Conservation (phyloP, 2,329 filamentous ascomycete genomes). For the Alternaria metachromatica region DNA sequence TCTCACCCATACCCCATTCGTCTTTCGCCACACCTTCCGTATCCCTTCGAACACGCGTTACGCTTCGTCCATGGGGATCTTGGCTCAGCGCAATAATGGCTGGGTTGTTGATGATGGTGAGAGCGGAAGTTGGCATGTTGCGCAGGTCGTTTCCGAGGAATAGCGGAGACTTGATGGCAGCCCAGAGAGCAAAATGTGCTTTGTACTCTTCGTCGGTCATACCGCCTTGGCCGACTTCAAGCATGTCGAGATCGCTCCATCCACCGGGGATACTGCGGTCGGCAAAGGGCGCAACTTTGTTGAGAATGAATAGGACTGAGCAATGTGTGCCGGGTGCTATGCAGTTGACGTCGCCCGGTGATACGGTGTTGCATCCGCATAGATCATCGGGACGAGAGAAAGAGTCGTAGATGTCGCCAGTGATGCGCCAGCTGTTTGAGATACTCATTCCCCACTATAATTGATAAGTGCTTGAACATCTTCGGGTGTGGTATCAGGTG, state of each 20-base stretch:
- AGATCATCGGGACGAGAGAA: constrained; percentile 38
- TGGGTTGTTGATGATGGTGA: constrained; percentile 51
- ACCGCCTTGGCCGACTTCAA: constrained; percentile 39
- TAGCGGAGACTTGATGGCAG: constrained; percentile 51
- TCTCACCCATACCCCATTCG: constrained; percentile 33
- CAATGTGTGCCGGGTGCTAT: constrained; percentile 37
- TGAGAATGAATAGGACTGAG: constrained; percentile 38
- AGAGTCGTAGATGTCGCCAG: constrained; percentile 40
- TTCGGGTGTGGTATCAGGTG: not conserved
- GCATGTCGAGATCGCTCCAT: constrained; percentile 43
- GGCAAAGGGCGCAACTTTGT: constrained; percentile 37
- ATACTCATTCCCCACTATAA: constrained; percentile 43
- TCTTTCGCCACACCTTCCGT: constrained; percentile 27
- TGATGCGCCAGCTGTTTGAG: constrained; percentile 45
- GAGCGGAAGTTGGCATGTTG: constrained; percentile 47
- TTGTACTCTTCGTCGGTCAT: constrained; percentile 44
- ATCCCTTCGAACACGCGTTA: constrained; percentile 29
- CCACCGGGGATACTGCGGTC: constrained; percentile 37
- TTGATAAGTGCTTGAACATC: constrained; percentile 1
- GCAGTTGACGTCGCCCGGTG: constrained; percentile 33
- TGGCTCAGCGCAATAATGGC: constrained; percentile 37
- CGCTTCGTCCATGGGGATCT: constrained; percentile 30
- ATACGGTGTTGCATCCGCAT: constrained; percentile 34
- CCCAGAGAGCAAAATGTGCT: constrained; percentile 51
- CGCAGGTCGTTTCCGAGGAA: constrained; percentile 53